Conservation (phyloP, 108 stramenopile species). For the Fistulifera pelliculosa region DNA sequence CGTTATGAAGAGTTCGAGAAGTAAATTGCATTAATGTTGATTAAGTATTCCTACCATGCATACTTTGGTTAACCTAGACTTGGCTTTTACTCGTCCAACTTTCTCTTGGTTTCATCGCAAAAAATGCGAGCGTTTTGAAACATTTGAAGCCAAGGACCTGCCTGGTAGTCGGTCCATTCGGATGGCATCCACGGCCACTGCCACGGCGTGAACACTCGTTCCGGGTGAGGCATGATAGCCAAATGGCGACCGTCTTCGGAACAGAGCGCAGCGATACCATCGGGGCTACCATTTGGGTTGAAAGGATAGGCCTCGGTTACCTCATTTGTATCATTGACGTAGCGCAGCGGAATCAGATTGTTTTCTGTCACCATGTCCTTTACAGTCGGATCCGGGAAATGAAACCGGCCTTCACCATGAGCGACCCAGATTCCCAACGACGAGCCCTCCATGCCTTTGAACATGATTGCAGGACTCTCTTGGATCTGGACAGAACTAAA, state of each 20-base stretch:
- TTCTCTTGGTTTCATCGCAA: slow-evolving; percentile 46
- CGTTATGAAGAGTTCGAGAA: too few relatives aligned
- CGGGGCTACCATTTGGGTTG: slow-evolving; percentile 98
- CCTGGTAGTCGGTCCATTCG: slow-evolving; percentile 75
- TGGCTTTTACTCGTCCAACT: too few relatives aligned
- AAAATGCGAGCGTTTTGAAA: slow-evolving; percentile 98
- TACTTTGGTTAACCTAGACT: too few relatives aligned
- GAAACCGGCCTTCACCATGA: slow-evolving; percentile 96
- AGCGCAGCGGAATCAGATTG: slow-evolving; percentile 86
- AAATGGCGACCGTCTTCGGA: slow-evolving; percentile 97
- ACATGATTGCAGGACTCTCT: slow-evolving; percentile 77
- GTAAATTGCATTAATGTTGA: too few relatives aligned
- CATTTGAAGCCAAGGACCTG: slow-evolving; percentile 97
- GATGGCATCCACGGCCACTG: slow-evolving; percentile 98
- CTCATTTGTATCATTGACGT: slow-evolving; percentile 89
- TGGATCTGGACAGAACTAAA: slow-evolving; percentile 83
- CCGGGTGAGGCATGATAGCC: slow-evolving; percentile 99
- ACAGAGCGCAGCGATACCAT: slow-evolving; percentile 96
- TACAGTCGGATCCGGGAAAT: slow-evolving; percentile 85
- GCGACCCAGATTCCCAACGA: slow-evolving; percentile 98
- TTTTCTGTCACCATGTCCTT: slow-evolving; percentile 55
- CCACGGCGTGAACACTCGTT: slow-evolving; percentile 95
- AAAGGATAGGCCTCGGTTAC: slow-evolving; percentile 95
- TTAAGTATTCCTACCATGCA: too few relatives aligned
- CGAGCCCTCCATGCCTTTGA: slow-evolving; percentile 95